Evolutionary conservation across 768 basidiomycete species (phyloP), one percentile per base, ranked within the genome.

Genomic region (Boletus sp.): DNA sequence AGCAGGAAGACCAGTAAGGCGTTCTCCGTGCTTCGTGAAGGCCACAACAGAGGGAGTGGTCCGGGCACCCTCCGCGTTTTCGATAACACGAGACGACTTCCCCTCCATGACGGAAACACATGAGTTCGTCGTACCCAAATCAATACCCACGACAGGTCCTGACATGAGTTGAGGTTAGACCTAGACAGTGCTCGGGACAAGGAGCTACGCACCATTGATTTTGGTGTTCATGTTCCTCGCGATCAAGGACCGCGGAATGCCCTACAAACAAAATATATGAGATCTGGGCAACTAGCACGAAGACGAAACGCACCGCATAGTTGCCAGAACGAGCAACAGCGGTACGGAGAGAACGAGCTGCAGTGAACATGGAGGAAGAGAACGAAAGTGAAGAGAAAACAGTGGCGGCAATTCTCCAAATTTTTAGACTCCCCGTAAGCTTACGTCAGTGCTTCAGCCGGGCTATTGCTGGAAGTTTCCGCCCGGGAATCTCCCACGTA

Each of bases 11-110:
- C 96, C 96, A 57, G 97, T 89, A 33, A 98, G 82, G 56, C 96
- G 93, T 73, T 99, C 97, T 55, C 93, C 94, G 66, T 98, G 94
- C 75, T 98, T 97, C 54, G 97, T 94, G 82, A 99, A 99, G 39
- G 96, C 96, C 63, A 98, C 93, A 54, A 98, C 94, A 39, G 97
- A 99, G 3, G 97, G 97, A 15, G 97, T 99, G 60, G 97, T 98
- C 64, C 97, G 87, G 55, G 90, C 91, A 79, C 97, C 96, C 79
- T 98, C 96, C 6, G 95, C 79, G 79, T 98, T 98, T 77, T 98
- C 97, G 64, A 99, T 89, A 61, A 98, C 96, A 63, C 92, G 89
- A 49, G 95, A 84, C 36, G 87, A 89, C 78, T 96, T 87, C 64
- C 93, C 95, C 78, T 98, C 95, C 92, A 96, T 97, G 59, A 97